Percentiles rank a stretch among this genome's conserved stretches.
These are phyloP conservation scores for Sporisorium exsertum DNA, from an alignment of 1,284 basidiomycete genomes.

Conservation along the genomic window DNA sequence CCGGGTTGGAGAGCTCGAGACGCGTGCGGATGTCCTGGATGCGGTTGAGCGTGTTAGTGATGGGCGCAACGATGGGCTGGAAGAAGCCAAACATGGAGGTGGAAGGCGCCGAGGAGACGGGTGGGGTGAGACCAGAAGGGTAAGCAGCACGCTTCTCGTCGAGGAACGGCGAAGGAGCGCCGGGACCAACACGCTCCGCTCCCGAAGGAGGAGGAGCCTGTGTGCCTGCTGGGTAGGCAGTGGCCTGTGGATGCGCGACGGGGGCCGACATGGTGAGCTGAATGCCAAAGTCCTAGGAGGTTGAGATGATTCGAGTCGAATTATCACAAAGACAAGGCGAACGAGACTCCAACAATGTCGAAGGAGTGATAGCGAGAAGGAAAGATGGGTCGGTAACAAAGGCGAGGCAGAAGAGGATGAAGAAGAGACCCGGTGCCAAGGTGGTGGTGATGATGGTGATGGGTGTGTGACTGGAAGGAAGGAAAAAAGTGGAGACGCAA, in stretches of 20 bases:
- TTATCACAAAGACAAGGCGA: neutral
- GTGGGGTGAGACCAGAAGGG: slow-evolving; percentile 44
- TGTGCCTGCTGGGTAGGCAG: slow-evolving; percentile 44
- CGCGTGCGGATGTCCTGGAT: slow-evolving; percentile 56
- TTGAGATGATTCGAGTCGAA: neutral
- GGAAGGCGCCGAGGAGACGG: slow-evolving; percentile 42
- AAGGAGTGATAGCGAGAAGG: neutral
- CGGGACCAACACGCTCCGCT: slow-evolving; percentile 42
- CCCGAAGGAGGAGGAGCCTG: slow-evolving; percentile 46
- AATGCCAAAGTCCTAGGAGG: neutral
- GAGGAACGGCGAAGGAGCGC: slow-evolving; percentile 38
- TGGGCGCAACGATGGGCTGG: slow-evolving; percentile 57
- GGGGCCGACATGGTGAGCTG: slow-evolving; percentile 31
- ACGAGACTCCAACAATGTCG: neutral
- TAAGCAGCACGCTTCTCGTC: slow-evolving; percentile 49
- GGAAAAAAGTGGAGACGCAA: neutral
- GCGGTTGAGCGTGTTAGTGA: slow-evolving; percentile 38
- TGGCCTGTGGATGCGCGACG: slow-evolving; percentile 43
- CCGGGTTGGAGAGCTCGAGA: slow-evolving; percentile 65
- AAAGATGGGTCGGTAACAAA: neutral
- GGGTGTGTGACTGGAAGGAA: neutral
- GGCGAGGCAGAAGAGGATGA: neutral
- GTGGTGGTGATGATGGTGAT: slow-evolving; percentile 21
- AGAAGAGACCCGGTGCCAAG: slow-evolving; percentile 10
- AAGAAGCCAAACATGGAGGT: slow-evolving; percentile 54